Evolutionary conservation across 2,329 filamentous ascomycete species (phyloP).

Genomic region (Fusarium aywerte): DNA sequence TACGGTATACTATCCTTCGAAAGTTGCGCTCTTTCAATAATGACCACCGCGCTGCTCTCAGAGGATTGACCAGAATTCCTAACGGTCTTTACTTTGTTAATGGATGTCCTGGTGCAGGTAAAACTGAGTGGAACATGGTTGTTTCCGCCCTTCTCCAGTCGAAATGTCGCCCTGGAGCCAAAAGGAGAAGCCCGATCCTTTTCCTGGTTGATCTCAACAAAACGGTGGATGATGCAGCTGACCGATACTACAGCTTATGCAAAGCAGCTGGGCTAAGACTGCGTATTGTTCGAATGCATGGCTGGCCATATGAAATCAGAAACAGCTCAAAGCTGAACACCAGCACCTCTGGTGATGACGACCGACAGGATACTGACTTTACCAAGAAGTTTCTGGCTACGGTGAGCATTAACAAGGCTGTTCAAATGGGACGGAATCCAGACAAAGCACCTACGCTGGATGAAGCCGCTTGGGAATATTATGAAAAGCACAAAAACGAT

Average conservation of each 20-base stretch:
- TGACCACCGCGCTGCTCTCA: constrained; percentile 54
- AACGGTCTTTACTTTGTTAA: constrained; percentile 59
- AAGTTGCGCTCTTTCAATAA: constrained; percentile 51
- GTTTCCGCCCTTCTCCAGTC: constrained; percentile 54
- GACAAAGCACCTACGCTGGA: constrained; percentile 55
- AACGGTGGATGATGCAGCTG: constrained; percentile 58
- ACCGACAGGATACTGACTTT: constrained; percentile 47
- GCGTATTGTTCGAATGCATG: constrained; percentile 54
- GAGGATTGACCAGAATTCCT: constrained; percentile 51
- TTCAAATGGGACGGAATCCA: constrained; percentile 18
- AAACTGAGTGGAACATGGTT: constrained; percentile 60
- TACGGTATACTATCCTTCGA: constrained; percentile 44
- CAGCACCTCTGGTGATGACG: background rate
- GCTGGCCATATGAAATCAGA: constrained; percentile 54
- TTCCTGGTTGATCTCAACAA: constrained; percentile 62
- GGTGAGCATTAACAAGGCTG: constrained; percentile 38
- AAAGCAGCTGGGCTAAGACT: constrained; percentile 50
- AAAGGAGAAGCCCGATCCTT: constrained; percentile 51
- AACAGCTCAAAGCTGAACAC: constrained; percentile 48
- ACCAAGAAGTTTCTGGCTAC: constrained; percentile 51
- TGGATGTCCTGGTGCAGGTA: constrained; percentile 60
- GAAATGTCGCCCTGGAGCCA: constrained; percentile 41
- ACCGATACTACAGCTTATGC: constrained; percentile 54
- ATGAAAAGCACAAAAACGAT: constrained; percentile 47
- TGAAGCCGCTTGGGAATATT: constrained; percentile 57